Conservation (phyloP, 345 rosid genomes). For the Litchi chinensis region DNA sequence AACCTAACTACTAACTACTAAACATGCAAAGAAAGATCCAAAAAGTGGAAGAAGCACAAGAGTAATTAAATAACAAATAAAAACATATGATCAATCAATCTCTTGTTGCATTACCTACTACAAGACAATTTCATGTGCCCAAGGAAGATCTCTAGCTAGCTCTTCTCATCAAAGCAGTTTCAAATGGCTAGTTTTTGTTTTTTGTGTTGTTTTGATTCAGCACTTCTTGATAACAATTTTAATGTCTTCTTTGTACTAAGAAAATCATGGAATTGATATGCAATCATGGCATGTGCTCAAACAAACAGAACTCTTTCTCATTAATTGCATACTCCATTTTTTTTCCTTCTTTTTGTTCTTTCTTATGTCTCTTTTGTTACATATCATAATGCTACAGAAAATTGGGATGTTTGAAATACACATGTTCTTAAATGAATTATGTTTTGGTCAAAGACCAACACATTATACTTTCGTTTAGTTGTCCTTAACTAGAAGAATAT, state of each 20-base stretch:
- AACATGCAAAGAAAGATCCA: background rate
- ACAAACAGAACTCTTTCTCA: background rate
- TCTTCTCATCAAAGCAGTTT: background rate
- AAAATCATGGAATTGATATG: background rate
- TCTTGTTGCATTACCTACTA: background rate
- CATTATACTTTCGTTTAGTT: background rate
- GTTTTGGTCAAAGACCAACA: background rate
- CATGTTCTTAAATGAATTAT: background rate
- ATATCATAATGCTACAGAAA: background rate
- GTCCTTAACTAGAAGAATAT: too few relatives aligned
- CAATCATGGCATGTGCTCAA: slow-evolving; percentile 6
- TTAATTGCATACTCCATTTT: background rate
- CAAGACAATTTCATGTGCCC: slow-evolving; percentile 19
- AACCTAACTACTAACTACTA: background rate
- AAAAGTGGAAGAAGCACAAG: background rate
- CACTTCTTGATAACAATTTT: background rate
- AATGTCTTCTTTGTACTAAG: background rate
- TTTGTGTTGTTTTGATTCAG: slow-evolving; percentile 11
- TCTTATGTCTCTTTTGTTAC: background rate
- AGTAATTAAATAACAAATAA: background rate
- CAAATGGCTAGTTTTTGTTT: background rate
- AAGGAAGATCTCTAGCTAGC: slow-evolving; percentile 3
- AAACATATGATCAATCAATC: background rate
- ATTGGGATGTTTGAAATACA: background rate
- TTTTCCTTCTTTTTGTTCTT: background rate